Evolutionary conservation across 2,329 filamentous ascomycete species (phyloP), one percentile per base, ranked within the genome.

Genomic region (Drechmeria coniospora): DNA sequence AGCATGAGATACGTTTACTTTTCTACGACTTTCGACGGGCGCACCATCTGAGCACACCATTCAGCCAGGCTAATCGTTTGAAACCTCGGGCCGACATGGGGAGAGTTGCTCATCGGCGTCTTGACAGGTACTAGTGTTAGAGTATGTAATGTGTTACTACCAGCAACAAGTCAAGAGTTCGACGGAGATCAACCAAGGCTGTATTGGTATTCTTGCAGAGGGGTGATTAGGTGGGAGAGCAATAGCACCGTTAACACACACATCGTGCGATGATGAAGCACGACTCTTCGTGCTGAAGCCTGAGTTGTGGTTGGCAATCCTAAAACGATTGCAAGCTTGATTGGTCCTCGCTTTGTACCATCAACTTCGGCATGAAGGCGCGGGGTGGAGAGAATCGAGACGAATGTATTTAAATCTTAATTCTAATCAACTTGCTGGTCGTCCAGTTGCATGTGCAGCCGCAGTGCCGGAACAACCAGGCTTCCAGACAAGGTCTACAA

Each of bases 61-160:
- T 21, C 20, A 18, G 19, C 16, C 6, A 26, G 13, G 15, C 21
- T 7, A 11, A 28, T 28, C 11, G 17, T 22, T 9, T 22, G 14
- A 8, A 15, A 14, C 20, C 5, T 21, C 20, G 20, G 20, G 9
- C 10, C 12, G 20, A n/a, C 20, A 9, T 5, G 10, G 20, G 9
- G 29, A 22, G 18, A 27, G n/a, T 27, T 35, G 28, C 21, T 25
- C 26, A 25, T 12, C 17, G 26, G 26, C n/a, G 18, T 24, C 23
- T 30, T 19, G 23, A 17, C 21, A 31, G 12, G 25, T 21, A 26
- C 30, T 30, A 35, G 30, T 32, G 27, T 36, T 38, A 29, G 25
- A 31, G 29, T 36, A 35, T 16, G 23, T 23, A 38, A 40, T 37
- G 33, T 43, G 32, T 42, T 43, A 47, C 34, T 33, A 25, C 34